phyloP scores from a whole-genome alignment of 108 stramenopile species.

The Nannochloropsis salina region DNA sequence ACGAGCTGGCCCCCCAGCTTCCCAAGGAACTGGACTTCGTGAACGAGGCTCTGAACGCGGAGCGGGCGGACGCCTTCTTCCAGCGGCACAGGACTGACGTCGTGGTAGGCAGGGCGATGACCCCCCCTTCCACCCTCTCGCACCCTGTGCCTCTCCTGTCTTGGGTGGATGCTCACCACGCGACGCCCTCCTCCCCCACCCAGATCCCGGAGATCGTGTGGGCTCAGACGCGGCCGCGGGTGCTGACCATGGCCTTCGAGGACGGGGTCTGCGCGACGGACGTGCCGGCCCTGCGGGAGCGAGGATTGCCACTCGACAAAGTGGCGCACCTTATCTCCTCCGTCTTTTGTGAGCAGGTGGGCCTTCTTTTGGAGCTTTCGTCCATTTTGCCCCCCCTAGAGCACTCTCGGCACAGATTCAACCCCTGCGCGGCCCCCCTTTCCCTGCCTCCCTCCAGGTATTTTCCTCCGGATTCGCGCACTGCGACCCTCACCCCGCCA shows the following conservation, averaged over 20 bases:
- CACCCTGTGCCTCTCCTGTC: not conserved
- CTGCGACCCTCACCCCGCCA: conserved; percentile 89
- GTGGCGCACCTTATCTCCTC: conserved; percentile 44
- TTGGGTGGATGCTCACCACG: not conserved
- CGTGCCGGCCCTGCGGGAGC: conserved; percentile 57
- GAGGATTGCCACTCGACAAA: conserved; percentile 32
- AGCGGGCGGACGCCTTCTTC: conserved; percentile 53
- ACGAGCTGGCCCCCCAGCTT: conserved; percentile 81
- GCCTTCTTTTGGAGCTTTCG: not conserved
- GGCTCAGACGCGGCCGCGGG: conserved; percentile 63
- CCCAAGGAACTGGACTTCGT: conserved; percentile 84
- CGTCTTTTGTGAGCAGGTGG: conserved; percentile 51
- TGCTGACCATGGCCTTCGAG: conserved; percentile 89
- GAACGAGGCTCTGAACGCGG: conserved; percentile 76
- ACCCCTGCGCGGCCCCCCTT: not conserved
- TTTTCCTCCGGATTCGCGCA: conserved; percentile 66
- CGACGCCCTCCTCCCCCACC: not conserved
- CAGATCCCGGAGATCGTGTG: conserved; percentile 68
- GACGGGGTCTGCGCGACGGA: conserved; percentile 80
- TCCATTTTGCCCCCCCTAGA: not conserved
- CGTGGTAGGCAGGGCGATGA: not conserved
- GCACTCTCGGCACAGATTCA: not conserved
- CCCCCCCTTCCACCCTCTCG: not conserved
- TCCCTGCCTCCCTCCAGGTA: conserved; percentile 3
- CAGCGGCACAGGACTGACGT: not conserved